Conservation (phyloP, 2,329 filamentous ascomycete species). For the Paraphaeosphaeria sporulosa region DNA sequence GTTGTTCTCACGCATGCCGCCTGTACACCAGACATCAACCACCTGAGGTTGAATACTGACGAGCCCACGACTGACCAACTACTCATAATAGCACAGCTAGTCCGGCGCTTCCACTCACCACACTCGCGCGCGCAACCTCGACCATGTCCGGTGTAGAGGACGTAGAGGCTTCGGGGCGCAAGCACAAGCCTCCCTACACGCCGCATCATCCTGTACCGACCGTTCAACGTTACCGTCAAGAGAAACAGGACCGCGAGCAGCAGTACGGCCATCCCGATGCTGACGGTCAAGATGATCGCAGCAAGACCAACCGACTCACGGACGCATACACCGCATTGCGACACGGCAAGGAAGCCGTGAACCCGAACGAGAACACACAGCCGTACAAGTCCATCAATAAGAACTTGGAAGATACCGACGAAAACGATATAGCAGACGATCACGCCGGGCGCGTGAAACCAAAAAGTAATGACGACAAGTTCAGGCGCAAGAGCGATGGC, state of each 20-base stretch:
- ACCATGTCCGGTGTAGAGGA: slow-evolving; percentile 54
- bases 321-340: slow-evolving; percentile 46
- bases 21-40: neutral
- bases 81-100: neutral
- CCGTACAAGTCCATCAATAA: slow-evolving; percentile 48
- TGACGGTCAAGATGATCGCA: slow-evolving; percentile 37
- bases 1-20: neutral
- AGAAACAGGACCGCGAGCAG: slow-evolving; percentile 53
- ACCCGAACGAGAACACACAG: slow-evolving; percentile 33
- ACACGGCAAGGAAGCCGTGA: slow-evolving; percentile 36
- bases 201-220: slow-evolving; percentile 56
- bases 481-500: slow-evolving; percentile 23
- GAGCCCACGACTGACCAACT: neutral
- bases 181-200: slow-evolving; percentile 54
- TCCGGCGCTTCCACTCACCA: neutral
- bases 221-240: slow-evolving; percentile 55
- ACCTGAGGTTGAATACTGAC: slow-evolving; percentile 1
- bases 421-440: slow-evolving; percentile 39
- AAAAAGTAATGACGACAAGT: slow-evolving; percentile 26
- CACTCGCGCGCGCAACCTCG: neutral
- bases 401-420: slow-evolving; percentile 35
- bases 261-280: slow-evolving; percentile 35
- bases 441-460: slow-evolving; percentile 37
- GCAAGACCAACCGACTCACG: slow-evolving; percentile 44
- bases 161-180: slow-evolving; percentile 44